These are phyloP conservation scores for Penicillium sp. DNA, from an alignment of 2,329 filamentous ascomycete species.

Conservation along the genomic window DNA sequence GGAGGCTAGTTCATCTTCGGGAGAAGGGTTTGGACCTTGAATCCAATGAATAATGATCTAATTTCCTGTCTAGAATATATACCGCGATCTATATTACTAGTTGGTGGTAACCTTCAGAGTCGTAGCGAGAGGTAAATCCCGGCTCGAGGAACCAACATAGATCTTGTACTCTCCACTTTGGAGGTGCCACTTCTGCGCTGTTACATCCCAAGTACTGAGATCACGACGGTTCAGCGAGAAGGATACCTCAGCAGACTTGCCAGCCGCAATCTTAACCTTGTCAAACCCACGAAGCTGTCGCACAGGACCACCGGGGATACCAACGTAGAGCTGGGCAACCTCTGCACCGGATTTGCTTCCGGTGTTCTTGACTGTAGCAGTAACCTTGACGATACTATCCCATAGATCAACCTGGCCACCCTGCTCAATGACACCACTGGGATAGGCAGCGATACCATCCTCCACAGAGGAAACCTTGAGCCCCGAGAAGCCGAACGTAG, in stretches of 20 bases:
- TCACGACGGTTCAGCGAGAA: slow-evolving; percentile 71
- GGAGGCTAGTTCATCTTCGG: too few relatives aligned
- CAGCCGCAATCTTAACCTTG: slow-evolving; percentile 66
- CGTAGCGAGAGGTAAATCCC: slow-evolving; percentile 10
- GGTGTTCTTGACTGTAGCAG: slow-evolving; percentile 46
- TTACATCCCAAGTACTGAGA: slow-evolving; percentile 76
- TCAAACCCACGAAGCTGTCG: slow-evolving; percentile 73
- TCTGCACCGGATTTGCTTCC: slow-evolving; percentile 44
- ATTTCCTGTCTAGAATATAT: background rate
- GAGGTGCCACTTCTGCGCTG: slow-evolving; percentile 72
- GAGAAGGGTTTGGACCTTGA: too few relatives aligned
- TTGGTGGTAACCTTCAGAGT: slow-evolving; percentile 7
- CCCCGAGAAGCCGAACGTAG: slow-evolving; percentile 58
- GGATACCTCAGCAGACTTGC: slow-evolving; percentile 62
- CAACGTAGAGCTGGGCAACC: slow-evolving; percentile 61
- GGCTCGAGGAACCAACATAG: slow-evolving; percentile 47
- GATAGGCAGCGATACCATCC: slow-evolving; percentile 37
- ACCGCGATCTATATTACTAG: background rate
- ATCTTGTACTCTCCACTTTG: slow-evolving; percentile 52
- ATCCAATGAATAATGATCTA: background rate
- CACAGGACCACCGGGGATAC: slow-evolving; percentile 63
- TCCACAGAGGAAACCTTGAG: slow-evolving; percentile 44
- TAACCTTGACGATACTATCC: slow-evolving; percentile 44
- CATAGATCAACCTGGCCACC: slow-evolving; percentile 55
- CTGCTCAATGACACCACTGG: slow-evolving; percentile 43